Evolutionary conservation across 805 yeast species (phyloP), one percentile per base, ranked within the genome.

Genomic region (Phaffomyces antillensis): DNA sequence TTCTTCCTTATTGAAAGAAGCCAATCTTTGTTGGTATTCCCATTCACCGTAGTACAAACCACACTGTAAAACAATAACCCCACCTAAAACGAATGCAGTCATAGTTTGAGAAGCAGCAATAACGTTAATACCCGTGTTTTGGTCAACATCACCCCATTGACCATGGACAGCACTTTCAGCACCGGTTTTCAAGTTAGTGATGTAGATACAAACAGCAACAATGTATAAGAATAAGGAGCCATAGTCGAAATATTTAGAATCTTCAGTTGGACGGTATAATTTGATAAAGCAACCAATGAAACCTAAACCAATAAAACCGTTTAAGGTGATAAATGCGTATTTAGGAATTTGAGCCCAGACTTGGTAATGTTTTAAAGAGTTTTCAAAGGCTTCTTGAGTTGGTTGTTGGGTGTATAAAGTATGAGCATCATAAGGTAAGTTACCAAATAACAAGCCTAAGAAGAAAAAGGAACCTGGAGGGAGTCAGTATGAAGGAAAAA

Each of bases 131-230:
- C 98, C 98, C 20, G 95, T 86, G 49, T 73, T 72, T 61, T 76
- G 79, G 57, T 86, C 86, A 41, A 93, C 96, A 42, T 91, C 98
- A 53, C 96, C 98, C 98, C 98, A 91, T 48, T 79, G 71, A 37
- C 89, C 90, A 46, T 75, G 64, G 25, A 79, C 55, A 44, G 87
- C 77, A 45, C 90, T 77, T 53, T 75, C 75, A 35, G 82, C 70
- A 44, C 98, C 98, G 43, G 85, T 78, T 59, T 87, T 76, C 53
- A 91, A 71, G 68, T 93, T 93, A 50, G 96, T 84, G 57, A 91
- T 69, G 65, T 89, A 93, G 55, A 91, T 76, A 56, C 91, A 79
- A 38, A 85, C 66, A 17, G 84, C 85, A 33, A 81, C 68, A 63
- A 89, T 82, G 61, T 76, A 76, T 46, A 86, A 73, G n/a, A 78